Conservation (phyloP, 2,329 filamentous ascomycete species). For the Fonsecaea monophora region DNA sequence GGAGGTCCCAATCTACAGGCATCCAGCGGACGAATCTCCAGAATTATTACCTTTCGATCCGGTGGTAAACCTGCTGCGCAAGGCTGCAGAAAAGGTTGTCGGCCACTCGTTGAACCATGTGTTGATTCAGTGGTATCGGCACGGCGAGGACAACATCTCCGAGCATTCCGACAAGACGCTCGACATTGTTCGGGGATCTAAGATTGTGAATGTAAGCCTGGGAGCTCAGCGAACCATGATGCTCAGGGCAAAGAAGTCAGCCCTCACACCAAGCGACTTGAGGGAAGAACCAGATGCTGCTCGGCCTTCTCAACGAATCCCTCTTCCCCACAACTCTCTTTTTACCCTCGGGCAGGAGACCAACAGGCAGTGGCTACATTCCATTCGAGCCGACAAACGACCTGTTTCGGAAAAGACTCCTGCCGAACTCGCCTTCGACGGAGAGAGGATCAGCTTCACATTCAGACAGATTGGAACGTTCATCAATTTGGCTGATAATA, state of each 20-base stretch:
- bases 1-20: slow-evolving; percentile 87
- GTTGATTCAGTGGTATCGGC: slow-evolving; percentile 91
- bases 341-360: slow-evolving; percentile 81
- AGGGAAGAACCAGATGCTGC: slow-evolving; percentile 37
- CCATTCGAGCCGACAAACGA: slow-evolving; percentile 88
- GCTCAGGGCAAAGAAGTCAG: slow-evolving; percentile 77
- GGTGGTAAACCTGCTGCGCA: slow-evolving; percentile 72
- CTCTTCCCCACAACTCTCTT: slow-evolving; percentile 86
- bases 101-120: slow-evolving; percentile 88
- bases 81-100: slow-evolving; percentile 71
- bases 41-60: slow-evolving; percentile 77
- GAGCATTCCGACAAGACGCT: slow-evolving; percentile 98
- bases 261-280: slow-evolving; percentile 41
- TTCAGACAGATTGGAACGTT: slow-evolving; percentile 91
- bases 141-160: slow-evolving; percentile 86
- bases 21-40: slow-evolving; percentile 87
- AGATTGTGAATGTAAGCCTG: slow-evolving; percentile 91
- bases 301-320: slow-evolving; percentile 70
- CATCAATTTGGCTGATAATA: slow-evolving; percentile 65
- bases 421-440: slow-evolving; percentile 73
- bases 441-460: slow-evolving; percentile 87
- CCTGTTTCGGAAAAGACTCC: slow-evolving; percentile 68
- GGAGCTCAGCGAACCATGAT: slow-evolving; percentile 91
- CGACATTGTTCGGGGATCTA: slow-evolving; percentile 81
- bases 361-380: slow-evolving; percentile 88